Base-by-base conservation (phyloP, 306 rosid genomes). In the Luffa aegyptiaca region DNA sequence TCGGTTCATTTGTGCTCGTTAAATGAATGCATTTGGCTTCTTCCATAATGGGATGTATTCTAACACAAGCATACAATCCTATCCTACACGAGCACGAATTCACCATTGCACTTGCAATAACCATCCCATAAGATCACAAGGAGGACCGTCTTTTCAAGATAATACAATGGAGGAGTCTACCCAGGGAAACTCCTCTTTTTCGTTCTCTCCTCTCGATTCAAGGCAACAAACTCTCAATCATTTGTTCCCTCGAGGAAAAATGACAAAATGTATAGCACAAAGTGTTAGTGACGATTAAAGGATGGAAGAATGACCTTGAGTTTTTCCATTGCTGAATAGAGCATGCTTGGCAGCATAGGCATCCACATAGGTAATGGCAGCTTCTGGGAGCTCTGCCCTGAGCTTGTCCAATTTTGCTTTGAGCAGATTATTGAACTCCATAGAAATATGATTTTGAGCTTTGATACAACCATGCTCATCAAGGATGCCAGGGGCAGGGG, bases 301-400 rank as follows among this genome's bases (percentile, higher is more conserved):
- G 72, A 56, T 4, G 35, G 39, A 44, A 2, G 41, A 31, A 3
- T 82, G 82, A 90, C 98, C 98, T 90, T 92, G 89, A 2, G 79
- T 84, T 48, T 90, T 92, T 63, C 96, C 87, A 49, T 85, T 86
- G 86, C 92, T 88, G 82, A 94, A 88, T 49, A 94, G 87, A 80
- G 87, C 89, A 71, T 89, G 90, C 86, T 94, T 94, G 7, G 97
- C 98, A 55, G 97, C 90, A 75, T 86, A 88, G 80, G 77, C 88
- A 85, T 94, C 96, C 9, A 92, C 97, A 72, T 90, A 89, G 48
- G 97, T 90, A 71, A 94, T 89, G 78, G 98, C 90, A 70, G 97
- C 98, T 65, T 88, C 81, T 3, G 94, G 92, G 57, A 94, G 92
- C 90, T 94, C 93, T 65, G 90, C 79, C 80, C 90, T 88, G 18